phyloP scores from a whole-genome alignment of 441 rosid species.

The Gossypium aridum region DNA sequence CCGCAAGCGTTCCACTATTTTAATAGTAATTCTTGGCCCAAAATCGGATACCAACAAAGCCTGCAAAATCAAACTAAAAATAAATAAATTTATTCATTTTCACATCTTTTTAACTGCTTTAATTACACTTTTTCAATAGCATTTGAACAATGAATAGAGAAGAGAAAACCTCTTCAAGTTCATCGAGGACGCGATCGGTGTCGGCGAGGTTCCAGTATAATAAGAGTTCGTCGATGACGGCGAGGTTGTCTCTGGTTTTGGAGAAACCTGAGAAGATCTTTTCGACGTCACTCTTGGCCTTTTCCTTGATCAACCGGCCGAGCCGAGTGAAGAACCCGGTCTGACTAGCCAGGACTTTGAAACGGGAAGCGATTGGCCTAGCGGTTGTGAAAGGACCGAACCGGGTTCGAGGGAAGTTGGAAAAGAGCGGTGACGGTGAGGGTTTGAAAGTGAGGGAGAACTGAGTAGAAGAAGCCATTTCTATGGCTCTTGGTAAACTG shows the following conservation, averaged over 20 bases:
- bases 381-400: conserved; percentile 4
- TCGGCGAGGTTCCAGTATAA: conserved; percentile 93
- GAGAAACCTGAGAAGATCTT: conserved; percentile 86
- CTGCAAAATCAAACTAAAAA: conserved; percentile 24
- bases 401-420: conserved; percentile 14
- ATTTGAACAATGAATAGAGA: neutral
- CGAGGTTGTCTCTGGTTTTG: conserved; percentile 84
- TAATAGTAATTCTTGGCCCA: conserved; percentile 79
- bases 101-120: neutral
- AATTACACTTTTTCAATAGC: neutral
- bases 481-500: neutral
- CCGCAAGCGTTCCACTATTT: conserved; percentile 80
- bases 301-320: conserved; percentile 84
- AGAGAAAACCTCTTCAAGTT: conserved; percentile 72
- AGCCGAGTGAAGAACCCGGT: conserved; percentile 86
- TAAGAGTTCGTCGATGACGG: conserved; percentile 83
- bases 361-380: conserved; percentile 20
- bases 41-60: conserved; percentile 87
- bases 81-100: neutral
- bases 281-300: conserved; percentile 88
- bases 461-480: conserved; percentile 24
- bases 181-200: conserved; percentile 91
- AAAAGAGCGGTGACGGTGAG: conserved; percentile 16
- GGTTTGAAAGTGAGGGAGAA: conserved; percentile 43
- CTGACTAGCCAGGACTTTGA: conserved; percentile 63